These are phyloP conservation scores for Suillus variegatus DNA, from an alignment of 768 basidiomycete genomes.

Conservation along the genomic window DNA sequence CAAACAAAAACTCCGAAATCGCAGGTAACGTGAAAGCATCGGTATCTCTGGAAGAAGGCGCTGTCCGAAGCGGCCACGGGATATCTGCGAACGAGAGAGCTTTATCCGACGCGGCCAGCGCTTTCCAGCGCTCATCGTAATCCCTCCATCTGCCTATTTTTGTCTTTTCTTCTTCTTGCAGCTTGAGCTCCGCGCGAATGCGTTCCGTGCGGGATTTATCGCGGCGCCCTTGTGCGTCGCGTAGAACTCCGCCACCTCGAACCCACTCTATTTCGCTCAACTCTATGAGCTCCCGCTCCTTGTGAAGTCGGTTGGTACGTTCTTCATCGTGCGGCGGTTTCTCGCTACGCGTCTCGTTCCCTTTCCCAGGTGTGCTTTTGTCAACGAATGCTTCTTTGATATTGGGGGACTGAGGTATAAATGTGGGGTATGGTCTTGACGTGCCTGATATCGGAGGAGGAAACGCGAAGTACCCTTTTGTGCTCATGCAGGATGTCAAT, in stretches of 20 bases:
- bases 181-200: constrained; percentile 47
- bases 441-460: neutral
- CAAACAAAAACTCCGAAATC: constrained; percentile 54
- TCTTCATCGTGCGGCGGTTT: constrained; percentile 14
- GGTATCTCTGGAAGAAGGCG: constrained; percentile 21
- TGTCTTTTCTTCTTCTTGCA: constrained; percentile 43
- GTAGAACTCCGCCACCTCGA: constrained; percentile 54
- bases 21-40: constrained; percentile 37
- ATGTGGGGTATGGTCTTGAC: constrained; percentile 1
- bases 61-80: constrained; percentile 57
- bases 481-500: neutral
- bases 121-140: constrained; percentile 56
- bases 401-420: neutral
- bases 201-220: constrained; percentile 51
- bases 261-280: constrained; percentile 62
- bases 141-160: constrained; percentile 47
- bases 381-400: neutral
- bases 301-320: constrained; percentile 22
- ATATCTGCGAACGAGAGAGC: constrained; percentile 50
- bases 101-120: constrained; percentile 32
- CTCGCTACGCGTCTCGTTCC: constrained; percentile 6
- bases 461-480: constrained; percentile 7
- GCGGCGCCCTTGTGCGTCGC: constrained; percentile 49
- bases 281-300: constrained; percentile 45
- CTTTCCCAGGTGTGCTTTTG: neutral